Evolutionary conservation across 345 rosid species (phyloP), one percentile per base, ranked within the genome.

Genomic region (Noccaea caerulescens): DNA sequence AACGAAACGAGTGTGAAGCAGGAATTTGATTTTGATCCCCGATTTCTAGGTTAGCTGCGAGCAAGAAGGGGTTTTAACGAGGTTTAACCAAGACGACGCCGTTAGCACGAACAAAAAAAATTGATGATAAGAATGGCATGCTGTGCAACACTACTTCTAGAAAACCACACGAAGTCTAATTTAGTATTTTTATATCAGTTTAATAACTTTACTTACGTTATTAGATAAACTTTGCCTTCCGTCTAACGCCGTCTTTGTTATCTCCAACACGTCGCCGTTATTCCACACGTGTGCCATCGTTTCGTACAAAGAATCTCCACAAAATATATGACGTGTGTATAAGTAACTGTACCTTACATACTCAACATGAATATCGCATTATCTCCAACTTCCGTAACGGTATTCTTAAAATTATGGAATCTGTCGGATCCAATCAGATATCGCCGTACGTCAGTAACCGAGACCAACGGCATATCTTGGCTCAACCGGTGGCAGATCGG

Each of bases 401-500:
- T 37, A 47, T 14, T 41, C 13, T 34, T 4, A n/a, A 33, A 38
- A 37, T 16, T 20, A 87, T 87, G 96, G 94, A 88, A 41, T 80
- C 86, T 25, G 66, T 67, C 14, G 81, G 73, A 69, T 82, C 93
- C 18, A 76, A 53, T 69, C 81, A 86, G 2, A 8, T 82, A 0
- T 33, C 80, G 0, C 59, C 82, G 2, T 46, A 59, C 61, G 60
- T 3, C 7, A 67, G 23, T 34, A 33, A 37, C 56, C 74, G 30
- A 33, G 62, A 73, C 56, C 56, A 73, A 50, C 61, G 47, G 1
- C 67, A 66, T 51, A 36, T 66, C 60, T 63, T 82, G 5, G 58
- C 80, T 66, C 87, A 88, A 37, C 88, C 87, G 0, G 66, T 87
- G 5, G 70, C 86, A 0, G 92, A 87, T 60, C 69, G 98, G 4